Base-by-base conservation (phyloP, 2,329 filamentous ascomycete genomes). In the Madurella fahalii region DNA sequence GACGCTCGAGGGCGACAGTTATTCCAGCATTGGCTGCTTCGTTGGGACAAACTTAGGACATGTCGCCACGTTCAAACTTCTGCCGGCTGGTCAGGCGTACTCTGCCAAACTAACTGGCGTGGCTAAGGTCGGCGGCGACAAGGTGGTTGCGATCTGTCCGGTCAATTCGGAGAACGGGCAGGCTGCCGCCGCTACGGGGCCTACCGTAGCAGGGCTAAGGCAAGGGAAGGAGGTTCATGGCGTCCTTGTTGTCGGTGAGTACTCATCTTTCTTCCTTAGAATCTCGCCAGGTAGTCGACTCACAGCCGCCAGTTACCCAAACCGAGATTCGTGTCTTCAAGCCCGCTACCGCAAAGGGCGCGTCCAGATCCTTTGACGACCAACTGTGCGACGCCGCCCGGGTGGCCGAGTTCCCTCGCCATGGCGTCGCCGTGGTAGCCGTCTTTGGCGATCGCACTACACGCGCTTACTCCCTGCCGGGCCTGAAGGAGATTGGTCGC, bases 1-100 rank as follows among this genome's bases (percentile, higher is more conserved):
- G 84, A 95, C 89, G 2, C 74, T 96, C 4, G 94, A 97, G 42
- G 89, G 87, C n/a, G 93, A 97, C 66, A 85, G 90, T 60, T 99
- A 95, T 68, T 97, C 94, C 1, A 96, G 91, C 65, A 95, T 99
- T 53, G 84, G 87, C 55, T 88, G 94, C 61, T 95, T 97, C 62
- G 89, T 95, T 2, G 94, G 94, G 17, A 97, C 94, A 0, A 92
- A 86, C 61, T 71, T 84, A 31, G 94, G 94, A 40, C 90, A 89
- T 64, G 75, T 97, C 16, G 84, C 86, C 7, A 97, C 93, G 0
- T 93, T 97, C 74, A 96, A 96, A 73, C 77, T 99, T 18, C 74
- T 97, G 2, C 94, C 94, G 0, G 80, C 86, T 13, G 82, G 80
- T 50, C 82, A 85, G 4, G 79, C 84, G 11, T 97, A 95, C 69